A percentile compares a stretch with the other conserved stretches of the same genome.
Evolutionary conservation across 805 yeast genomes (phyloP).

Genomic region (Yarrowia osloensis): DNA sequence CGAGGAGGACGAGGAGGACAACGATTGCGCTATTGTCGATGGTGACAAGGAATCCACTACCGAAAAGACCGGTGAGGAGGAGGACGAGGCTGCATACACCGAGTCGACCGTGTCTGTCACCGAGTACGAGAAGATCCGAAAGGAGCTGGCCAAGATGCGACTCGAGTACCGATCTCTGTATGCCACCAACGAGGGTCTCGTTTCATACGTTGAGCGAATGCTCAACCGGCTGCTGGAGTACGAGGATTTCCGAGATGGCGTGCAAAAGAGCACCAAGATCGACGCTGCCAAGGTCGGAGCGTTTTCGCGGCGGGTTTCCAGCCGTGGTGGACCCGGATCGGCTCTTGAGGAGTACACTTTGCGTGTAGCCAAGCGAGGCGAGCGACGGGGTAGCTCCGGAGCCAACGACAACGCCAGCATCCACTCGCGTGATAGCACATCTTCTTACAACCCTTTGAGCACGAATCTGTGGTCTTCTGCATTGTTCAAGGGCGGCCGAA

Average conservation of each 20-base stretch:
- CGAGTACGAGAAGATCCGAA: slow-evolving; percentile 14
- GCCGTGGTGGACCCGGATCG: slow-evolving; percentile 27
- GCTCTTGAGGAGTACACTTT: slow-evolving; percentile 15
- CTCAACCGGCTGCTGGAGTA: slow-evolving; percentile 43
- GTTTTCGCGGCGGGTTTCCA: slow-evolving; percentile 24
- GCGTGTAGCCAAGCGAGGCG: slow-evolving; percentile 21
- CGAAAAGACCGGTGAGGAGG: background rate
- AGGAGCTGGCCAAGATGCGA: slow-evolving; percentile 35
- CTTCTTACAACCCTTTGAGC: slow-evolving; percentile 27
- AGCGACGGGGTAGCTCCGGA: slow-evolving; percentile 3
- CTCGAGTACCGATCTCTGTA: slow-evolving; percentile 39
- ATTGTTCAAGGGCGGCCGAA: slow-evolving; percentile 7
- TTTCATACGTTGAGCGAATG: slow-evolving; percentile 41
- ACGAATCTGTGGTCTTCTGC: slow-evolving; percentile 27
- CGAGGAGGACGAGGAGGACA: slow-evolving; percentile 30
- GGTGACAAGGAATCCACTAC: slow-evolving; percentile 1
- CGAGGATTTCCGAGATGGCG: slow-evolving; percentile 36
- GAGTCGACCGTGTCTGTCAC: background rate
- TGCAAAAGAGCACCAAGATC: slow-evolving; percentile 27
- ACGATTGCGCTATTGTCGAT: background rate
- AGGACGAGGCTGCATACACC: background rate
- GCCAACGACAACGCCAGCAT: slow-evolving; percentile 9
- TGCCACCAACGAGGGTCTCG: slow-evolving; percentile 42
- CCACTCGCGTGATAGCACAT: slow-evolving; percentile 7
- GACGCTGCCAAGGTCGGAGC: slow-evolving; percentile 11